Percentiles rank a stretch among this genome's conserved stretches.
phyloP scores from a whole-genome alignment of 148 eudicot species.

The Oxyria digyna region DNA sequence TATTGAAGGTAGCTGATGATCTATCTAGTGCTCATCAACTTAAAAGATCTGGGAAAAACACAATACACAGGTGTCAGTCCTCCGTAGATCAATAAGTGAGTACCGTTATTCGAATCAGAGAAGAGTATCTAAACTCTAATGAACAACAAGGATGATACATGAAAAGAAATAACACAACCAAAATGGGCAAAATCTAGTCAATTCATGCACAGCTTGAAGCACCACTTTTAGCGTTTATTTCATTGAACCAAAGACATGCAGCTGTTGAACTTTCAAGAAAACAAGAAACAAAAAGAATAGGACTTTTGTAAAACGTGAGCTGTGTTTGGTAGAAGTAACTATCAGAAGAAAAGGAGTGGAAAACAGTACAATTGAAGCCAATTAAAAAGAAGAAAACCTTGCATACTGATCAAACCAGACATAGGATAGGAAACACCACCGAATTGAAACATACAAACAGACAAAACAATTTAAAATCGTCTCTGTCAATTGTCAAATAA shows the following conservation, averaged over 20 bases:
- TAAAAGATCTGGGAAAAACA: background rate
- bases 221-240: background rate
- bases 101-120: background rate
- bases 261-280: background rate
- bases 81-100: background rate
- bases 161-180: background rate
- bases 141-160: background rate
- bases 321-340: background rate
- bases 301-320: background rate
- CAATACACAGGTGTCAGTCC: background rate
- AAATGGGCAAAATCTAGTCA: background rate
- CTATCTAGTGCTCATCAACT: background rate
- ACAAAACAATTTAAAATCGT: background rate
- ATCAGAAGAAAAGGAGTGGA: background rate
- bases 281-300: background rate
- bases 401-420: background rate
- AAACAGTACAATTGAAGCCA: background rate
- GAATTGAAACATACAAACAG: background rate
- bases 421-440: background rate
- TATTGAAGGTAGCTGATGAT: background rate
- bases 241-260: conserved; percentile 1
- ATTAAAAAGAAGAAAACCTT: background rate
- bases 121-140: background rate
- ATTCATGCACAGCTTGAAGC: background rate
- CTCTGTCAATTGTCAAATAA: background rate